Conservation (phyloP, 768 basidiomycete genomes). For the Cyathus striatus region DNA sequence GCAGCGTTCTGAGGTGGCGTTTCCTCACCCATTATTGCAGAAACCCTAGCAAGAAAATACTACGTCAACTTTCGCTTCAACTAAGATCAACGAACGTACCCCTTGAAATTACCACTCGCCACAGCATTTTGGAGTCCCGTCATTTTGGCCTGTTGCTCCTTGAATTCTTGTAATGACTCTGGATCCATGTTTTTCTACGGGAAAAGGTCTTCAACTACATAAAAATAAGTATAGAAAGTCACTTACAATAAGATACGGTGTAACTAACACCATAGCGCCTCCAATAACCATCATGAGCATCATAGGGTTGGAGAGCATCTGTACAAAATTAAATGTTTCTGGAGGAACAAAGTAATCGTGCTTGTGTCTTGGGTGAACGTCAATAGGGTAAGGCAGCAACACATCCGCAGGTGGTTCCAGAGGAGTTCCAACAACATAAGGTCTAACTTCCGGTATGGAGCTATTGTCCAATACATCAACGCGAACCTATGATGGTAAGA, state of each 20-base stretch:
- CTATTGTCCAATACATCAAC: conserved; percentile 52
- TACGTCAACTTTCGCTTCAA: too few relatives aligned
- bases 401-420: conserved; percentile 52
- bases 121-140: conserved; percentile 50
- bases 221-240: not conserved
- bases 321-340: conserved; percentile 68
- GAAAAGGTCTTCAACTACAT: conserved; percentile 6
- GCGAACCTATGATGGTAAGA: conserved; percentile 44
- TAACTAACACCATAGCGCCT: conserved; percentile 61
- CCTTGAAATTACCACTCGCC: conserved; percentile 54
- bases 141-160: conserved; percentile 54
- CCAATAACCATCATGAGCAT: conserved; percentile 72
- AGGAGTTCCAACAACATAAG: conserved; percentile 67
- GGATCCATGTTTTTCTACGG: conserved; percentile 73
- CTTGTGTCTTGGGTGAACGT: conserved; percentile 47
- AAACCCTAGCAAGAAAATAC: conserved; percentile 8
- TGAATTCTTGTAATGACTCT: conserved; percentile 59
- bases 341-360: conserved; percentile 62
- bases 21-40: conserved; percentile 8
- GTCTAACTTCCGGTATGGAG: conserved; percentile 43
- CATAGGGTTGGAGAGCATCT: conserved; percentile 83
- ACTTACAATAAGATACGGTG: conserved; percentile 73
- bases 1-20: not conserved
- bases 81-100: too few relatives aligned
- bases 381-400: conserved; percentile 57